These are phyloP conservation scores for Durotheca rogersii DNA, from an alignment of 495 filamentous ascomycete species.

Conservation along the genomic window DNA sequence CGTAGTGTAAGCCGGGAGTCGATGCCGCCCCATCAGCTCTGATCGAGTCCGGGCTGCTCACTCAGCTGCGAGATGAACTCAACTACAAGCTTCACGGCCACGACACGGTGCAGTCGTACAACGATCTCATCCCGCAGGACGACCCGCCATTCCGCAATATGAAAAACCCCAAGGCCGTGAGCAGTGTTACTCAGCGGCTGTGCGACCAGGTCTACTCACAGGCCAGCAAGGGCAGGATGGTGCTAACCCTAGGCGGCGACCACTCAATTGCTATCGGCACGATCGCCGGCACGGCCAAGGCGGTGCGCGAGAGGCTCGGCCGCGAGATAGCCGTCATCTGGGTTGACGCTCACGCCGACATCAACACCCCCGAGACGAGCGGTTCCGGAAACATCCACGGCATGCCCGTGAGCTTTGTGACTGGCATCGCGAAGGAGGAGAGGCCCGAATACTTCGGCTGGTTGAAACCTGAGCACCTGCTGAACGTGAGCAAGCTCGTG, in stretches of 20 bases:
- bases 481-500: constrained; percentile 81
- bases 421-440: constrained; percentile 75
- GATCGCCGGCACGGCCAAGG: constrained; percentile 79
- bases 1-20: constrained; percentile 84
- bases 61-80: constrained; percentile 79
- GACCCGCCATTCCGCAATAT: constrained; percentile 84
- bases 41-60: constrained; percentile 83
- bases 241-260: constrained; percentile 92
- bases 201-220: constrained; percentile 85
- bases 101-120: constrained; percentile 78
- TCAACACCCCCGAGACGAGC: constrained; percentile 91
- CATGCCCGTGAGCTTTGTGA: constrained; percentile 94
- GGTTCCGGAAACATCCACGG: constrained; percentile 94
- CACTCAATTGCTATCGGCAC: constrained; percentile 96
- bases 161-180: constrained; percentile 89
- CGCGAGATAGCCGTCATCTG: constrained; percentile 91
- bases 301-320: constrained; percentile 76
- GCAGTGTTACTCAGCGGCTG: constrained; percentile 78
- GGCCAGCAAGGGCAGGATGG: constrained; percentile 79
- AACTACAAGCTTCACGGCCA: constrained; percentile 86
- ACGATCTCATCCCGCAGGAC: constrained; percentile 65
- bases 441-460: constrained; percentile 81
- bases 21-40: constrained; percentile 91
- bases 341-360: constrained; percentile 98
- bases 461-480: constrained; percentile 60